Evolutionary conservation across 768 basidiomycete species (phyloP), one percentile per base, ranked within the genome.

Genomic region (Kwoniella sp.): DNA sequence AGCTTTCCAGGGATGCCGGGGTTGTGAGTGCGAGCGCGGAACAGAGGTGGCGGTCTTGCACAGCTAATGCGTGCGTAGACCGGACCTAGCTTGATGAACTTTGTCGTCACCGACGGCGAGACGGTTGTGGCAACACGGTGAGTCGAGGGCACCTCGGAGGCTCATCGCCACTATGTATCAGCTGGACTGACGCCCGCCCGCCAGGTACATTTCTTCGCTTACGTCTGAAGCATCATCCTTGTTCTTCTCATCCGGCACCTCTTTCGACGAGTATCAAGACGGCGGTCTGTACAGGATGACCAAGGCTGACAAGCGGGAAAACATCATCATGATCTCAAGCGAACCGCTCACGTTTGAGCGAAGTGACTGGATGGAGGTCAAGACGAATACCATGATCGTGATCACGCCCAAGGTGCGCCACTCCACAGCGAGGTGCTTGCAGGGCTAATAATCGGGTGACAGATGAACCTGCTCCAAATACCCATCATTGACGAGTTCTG

Each of bases 291-390:
- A 93, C 73, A 85, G 85, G 69, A 96, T 96, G 92, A 85, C 85
- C 5, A 96, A 95, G 74, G 82, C 85, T 27, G 92, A 96, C 76
- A 95, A 93, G 72, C 59, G 71, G 52, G 93, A 96, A 73, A 88
- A 90, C 62, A 95, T 96, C 62, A 90, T 99, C 63, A 86, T 96
- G 86, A 69, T 71, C 42, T 61, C 54, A 29, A 88, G 86, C 61
- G 93, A 98, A 63, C 95, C 95, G 0, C 76, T 99, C 38, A 99
- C 95, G 0, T 99, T 98, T 64, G 93, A 99, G 76, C 81, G 91
- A 80, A 89, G 89, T 44, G 95, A 99, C 73, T 99, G 95, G 95
- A 92, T 96, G 86, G 95, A 96, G 74, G 92, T 99, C 66, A 87
- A 86, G 71, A 93, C 89, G 11, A 96, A 99, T 73, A 84, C 88